Evolutionary conservation across 2,329 filamentous ascomycete genomes (phyloP).

Genomic region (Onygenales sp.): DNA sequence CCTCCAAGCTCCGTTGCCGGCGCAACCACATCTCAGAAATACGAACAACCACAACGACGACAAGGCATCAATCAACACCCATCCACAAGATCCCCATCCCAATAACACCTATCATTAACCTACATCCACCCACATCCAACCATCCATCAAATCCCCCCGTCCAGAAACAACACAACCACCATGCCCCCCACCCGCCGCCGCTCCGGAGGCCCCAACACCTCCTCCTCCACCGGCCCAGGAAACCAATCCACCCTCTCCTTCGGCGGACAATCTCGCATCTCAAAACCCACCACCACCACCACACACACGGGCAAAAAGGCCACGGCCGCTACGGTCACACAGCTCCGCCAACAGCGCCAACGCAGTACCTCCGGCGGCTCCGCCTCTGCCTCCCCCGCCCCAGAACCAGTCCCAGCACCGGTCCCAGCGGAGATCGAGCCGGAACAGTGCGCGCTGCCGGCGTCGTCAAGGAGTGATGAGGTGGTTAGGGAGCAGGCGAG

Average conservation of each 20-base stretch:
- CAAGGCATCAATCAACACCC: neutral
- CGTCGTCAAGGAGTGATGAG: slow-evolving; percentile 25
- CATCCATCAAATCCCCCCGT: too few relatives aligned
- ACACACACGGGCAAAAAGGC: slow-evolving; percentile 16
- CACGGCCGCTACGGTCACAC: neutral
- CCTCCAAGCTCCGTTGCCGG: neutral
- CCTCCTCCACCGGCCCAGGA: slow-evolving; percentile 20
- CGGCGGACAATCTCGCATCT: slow-evolving; percentile 47
- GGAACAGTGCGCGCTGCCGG: slow-evolving; percentile 9
- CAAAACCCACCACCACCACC: slow-evolving; percentile 40
- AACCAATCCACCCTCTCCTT: slow-evolving; percentile 55
- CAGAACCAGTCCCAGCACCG: neutral
- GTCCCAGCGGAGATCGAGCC: slow-evolving; percentile 3
- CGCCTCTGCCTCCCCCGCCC: neutral
- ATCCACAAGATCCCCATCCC: neutral
- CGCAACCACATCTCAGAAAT: neutral
- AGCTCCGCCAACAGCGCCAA: neutral
- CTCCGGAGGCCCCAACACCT: slow-evolving; percentile 25
- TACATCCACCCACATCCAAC: neutral
- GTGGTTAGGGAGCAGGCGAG: slow-evolving; percentile 41
- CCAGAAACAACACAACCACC: neutral
- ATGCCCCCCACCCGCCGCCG: slow-evolving; percentile 36
- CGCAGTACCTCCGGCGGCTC: neutral
- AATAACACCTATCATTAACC: neutral
- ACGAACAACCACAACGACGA: neutral